These are phyloP conservation scores for Aspergillus sp. DNA, from an alignment of 2,329 filamentous ascomycete genomes.

Conservation along the genomic window DNA sequence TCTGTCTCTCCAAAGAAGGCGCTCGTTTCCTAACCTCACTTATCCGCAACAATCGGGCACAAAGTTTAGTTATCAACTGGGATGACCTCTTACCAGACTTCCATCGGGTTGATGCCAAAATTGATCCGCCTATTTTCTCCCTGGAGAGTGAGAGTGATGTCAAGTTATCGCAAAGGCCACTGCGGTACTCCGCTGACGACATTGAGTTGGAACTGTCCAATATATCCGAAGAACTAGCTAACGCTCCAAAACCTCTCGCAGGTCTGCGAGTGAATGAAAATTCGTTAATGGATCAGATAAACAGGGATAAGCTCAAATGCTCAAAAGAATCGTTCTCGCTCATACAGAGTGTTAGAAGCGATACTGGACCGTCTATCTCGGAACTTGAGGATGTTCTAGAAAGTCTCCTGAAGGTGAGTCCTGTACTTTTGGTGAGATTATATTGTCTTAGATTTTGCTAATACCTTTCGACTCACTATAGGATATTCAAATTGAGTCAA, in stretches of 20 bases:
- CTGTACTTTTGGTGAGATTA: not conserved
- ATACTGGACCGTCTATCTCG: slow-evolving; percentile 19
- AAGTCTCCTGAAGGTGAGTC: not conserved
- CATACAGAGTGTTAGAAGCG: slow-evolving; percentile 30
- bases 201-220: not conserved
- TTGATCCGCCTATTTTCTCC: slow-evolving; percentile 49
- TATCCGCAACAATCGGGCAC: slow-evolving; percentile 17
- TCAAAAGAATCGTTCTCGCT: slow-evolving; percentile 20
- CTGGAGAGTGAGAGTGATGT: slow-evolving; percentile 46
- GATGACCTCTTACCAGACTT: slow-evolving; percentile 21
- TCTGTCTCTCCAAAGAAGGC: slow-evolving; percentile 32
- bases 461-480: not conserved
- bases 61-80: slow-evolving; percentile 17
- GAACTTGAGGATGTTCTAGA: slow-evolving; percentile 24
- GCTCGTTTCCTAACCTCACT: slow-evolving; percentile 32
- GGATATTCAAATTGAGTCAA: not conserved
- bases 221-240: not conserved
- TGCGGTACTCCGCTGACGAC: not conserved
- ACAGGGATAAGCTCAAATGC: slow-evolving; percentile 28
- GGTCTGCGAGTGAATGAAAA: not conserved
- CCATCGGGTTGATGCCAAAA: slow-evolving; percentile 34
- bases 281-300: not conserved
- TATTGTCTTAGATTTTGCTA: not conserved
- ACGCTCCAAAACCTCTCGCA: not conserved
- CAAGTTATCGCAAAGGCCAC: slow-evolving; percentile 35